Percentiles rank a stretch among this genome's conserved stretches.
phyloP scores from a whole-genome alignment of 2,329 filamentous ascomycete species.

The Beauveria asiatica region DNA sequence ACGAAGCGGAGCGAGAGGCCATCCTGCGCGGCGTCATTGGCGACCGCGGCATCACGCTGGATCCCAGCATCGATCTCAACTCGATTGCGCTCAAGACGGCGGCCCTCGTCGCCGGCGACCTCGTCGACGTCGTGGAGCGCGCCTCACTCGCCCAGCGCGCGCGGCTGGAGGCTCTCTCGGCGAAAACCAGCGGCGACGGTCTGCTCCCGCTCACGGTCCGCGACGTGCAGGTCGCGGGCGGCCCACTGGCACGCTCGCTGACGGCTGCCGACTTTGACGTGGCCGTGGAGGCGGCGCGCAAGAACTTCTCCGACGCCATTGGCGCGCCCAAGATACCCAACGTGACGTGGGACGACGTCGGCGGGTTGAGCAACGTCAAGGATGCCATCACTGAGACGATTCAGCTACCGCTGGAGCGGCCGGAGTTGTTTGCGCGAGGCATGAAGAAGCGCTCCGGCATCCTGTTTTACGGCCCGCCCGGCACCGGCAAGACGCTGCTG shows the following conservation, averaged over 20 bases:
- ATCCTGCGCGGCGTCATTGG: slow-evolving; percentile 74
- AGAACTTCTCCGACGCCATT: slow-evolving; percentile 97
- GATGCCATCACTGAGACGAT: slow-evolving; percentile 97
- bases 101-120: slow-evolving; percentile 84
- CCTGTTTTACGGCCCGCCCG: slow-evolving; percentile 83
- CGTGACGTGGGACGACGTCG: slow-evolving; percentile 92
- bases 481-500: slow-evolving; percentile 85
- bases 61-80: slow-evolving; percentile 73
- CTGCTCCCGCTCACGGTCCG: slow-evolving; percentile 51
- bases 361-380: slow-evolving; percentile 87
- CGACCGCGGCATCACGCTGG: slow-evolving; percentile 66
- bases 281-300: slow-evolving; percentile 91
- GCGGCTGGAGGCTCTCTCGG: slow-evolving; percentile 66
- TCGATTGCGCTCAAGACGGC: slow-evolving; percentile 91
- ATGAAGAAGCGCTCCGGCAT: slow-evolving; percentile 98
- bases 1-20: slow-evolving; percentile 84
- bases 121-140: slow-evolving; percentile 89
- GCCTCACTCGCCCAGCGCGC: slow-evolving; percentile 69
- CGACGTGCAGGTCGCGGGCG: slow-evolving; percentile 84
- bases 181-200: slow-evolving; percentile 28
- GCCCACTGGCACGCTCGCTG: slow-evolving; percentile 67
- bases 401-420: slow-evolving; percentile 80
- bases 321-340: slow-evolving; percentile 97
- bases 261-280: slow-evolving; percentile 78
- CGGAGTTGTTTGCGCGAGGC: slow-evolving; percentile 90